Evolutionary conservation across 2,329 filamentous ascomycete genomes (phyloP).

Genomic region (Periglandula ipomoeae): DNA sequence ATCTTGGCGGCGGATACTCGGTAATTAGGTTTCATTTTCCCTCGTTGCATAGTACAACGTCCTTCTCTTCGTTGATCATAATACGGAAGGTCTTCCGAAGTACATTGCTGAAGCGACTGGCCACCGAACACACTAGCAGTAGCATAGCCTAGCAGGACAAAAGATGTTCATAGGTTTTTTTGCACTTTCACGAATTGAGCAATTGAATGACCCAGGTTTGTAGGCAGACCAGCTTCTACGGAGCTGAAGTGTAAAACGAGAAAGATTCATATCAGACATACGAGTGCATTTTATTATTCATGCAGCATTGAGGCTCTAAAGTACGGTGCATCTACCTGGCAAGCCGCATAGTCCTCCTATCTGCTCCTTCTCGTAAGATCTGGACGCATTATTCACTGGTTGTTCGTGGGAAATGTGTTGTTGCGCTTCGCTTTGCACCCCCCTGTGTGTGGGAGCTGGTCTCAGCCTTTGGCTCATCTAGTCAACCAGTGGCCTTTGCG

Average conservation of each 20-base stretch:
- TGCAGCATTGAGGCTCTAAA: neutral
- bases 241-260: no score
- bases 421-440: neutral
- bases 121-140: no score
- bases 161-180: neutral
- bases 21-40: no score
- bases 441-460: neutral
- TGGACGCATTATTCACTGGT: neutral
- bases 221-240: neutral
- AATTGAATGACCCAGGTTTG: neutral
- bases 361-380: neutral
- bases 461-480: constrained; percentile 48
- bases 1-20: no score
- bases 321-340: neutral
- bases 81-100: no score
- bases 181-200: neutral
- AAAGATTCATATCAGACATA: neutral
- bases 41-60: no score
- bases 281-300: neutral
- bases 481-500: constrained; percentile 66
- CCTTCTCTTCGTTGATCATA: no score
- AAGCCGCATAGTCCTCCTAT: neutral
- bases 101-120: no score
- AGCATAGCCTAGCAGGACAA: neutral
- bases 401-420: neutral